Conservation (phyloP, 495 filamentous ascomycete species). For the Echria macrotheca region DNA sequence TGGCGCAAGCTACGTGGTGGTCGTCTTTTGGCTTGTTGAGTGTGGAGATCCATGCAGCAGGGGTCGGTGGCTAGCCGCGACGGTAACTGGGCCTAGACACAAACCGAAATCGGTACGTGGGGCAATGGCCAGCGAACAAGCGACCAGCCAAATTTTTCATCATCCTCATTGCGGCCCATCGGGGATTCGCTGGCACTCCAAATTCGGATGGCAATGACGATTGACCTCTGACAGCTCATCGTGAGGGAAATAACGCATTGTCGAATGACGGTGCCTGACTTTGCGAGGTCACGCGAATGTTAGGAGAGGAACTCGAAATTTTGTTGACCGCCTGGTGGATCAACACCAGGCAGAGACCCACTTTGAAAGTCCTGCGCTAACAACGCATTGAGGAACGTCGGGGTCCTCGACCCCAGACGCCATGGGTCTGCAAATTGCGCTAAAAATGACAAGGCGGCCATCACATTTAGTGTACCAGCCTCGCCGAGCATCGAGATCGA, state of each 20-base stretch:
- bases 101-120: constrained; percentile 13
- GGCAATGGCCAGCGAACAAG: constrained; percentile 8
- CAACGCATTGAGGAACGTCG: constrained; percentile 21
- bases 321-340: constrained; percentile 4
- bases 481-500: no score
- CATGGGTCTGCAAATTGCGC: not conserved
- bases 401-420: constrained; percentile 2
- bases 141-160: not conserved
- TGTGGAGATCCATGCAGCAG: constrained; percentile 24
- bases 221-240: constrained; percentile 4
- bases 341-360: constrained; percentile 9
- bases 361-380: constrained; percentile 19
- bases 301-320: constrained; percentile 12
- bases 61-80: constrained; percentile 14
- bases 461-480: not conserved
- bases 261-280: constrained; percentile 3
- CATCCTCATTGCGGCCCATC: constrained; percentile 3
- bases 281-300: constrained; percentile 3
- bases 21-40: constrained; percentile 34
- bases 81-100: constrained; percentile 2
- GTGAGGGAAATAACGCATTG: constrained; percentile 13
- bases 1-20: constrained; percentile 43
- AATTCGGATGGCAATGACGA: not conserved
- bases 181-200: constrained; percentile 3
- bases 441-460: not conserved